Percentiles rank a stretch among this genome's conserved stretches.
Conservation (phyloP, 805 yeast species). For the Naumovozyma baii region DNA sequence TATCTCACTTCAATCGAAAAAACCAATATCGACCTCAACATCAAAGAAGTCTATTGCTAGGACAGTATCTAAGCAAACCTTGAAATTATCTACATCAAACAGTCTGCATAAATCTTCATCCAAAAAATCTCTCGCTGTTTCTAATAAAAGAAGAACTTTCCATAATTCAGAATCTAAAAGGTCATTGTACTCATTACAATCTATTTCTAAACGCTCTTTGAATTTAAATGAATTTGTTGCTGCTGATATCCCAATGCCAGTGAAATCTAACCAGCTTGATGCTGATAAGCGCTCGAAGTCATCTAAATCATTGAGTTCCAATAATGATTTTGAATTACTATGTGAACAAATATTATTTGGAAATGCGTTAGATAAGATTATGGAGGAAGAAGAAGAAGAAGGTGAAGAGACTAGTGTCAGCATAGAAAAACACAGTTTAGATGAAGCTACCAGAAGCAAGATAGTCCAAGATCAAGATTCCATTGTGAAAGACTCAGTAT, state of each 20-base stretch:
- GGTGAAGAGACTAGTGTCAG: constrained; percentile 1
- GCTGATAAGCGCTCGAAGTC: constrained; percentile 13
- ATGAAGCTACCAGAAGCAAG: no score
- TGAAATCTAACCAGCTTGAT: constrained; percentile 1
- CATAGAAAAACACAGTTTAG: no score
- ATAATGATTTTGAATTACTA: constrained; percentile 24
- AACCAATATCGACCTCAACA: constrained; percentile 6
- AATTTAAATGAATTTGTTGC: constrained; percentile 26
- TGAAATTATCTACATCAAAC: constrained; percentile 13
- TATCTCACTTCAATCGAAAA: constrained; percentile 14
- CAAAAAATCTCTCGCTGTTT: constrained; percentile 6
- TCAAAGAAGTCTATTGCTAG: constrained; percentile 6
- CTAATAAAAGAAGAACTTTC: constrained; percentile 11
- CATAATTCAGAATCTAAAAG: constrained; percentile 26
- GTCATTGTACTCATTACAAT: constrained; percentile 27
- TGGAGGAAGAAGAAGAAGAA: constrained; percentile 19
- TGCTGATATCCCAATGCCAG: constrained; percentile 4
- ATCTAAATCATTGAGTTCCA: constrained; percentile 11
- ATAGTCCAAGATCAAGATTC: no score
- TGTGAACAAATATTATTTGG: constrained; percentile 27
- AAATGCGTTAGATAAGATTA: constrained; percentile 18
- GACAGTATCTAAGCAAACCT: constrained; percentile 5
- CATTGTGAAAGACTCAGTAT: no score
- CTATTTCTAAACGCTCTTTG: constrained; percentile 29
- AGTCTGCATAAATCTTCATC: constrained; percentile 9